Base-by-base conservation (phyloP, 805 yeast species). In the Clavispora fructus region DNA sequence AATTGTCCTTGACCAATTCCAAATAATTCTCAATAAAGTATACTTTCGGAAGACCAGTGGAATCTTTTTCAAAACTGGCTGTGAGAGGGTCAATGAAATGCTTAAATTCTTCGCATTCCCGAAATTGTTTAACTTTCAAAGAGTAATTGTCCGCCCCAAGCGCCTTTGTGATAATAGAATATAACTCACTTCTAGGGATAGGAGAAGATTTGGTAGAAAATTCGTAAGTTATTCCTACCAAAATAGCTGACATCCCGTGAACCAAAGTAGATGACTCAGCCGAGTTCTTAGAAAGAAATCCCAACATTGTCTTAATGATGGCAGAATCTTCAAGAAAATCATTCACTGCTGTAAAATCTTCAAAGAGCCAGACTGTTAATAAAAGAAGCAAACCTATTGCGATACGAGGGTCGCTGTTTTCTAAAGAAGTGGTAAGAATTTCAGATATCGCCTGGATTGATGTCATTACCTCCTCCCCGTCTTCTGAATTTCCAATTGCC, bases 31-130 rank as follows among this genome's bases (percentile, higher is more conserved):
- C 60, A 47, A 83, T 84, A 58, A 94, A 85, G 56, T 77, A 89
- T 1, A 92, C 85, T 47, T 81, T 79, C 0, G 98, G 99, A 37
- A 92, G 74, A 1, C 99, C 99, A 1, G 95, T 82, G 2, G 81
- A 83, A 60, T 89, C 96, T 51, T 78, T 75, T 4, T 73, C 75
- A 26, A 49, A 44, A 7, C 46, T 53, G 2, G 49, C 17, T 11
- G 46, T 50, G 10, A 50, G 37, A 23, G 50, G 49, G 11, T 45
- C 50, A n/a, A 76, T 80, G 51, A 78, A 85, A 45, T 78, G 75
- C 9, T 77, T 72, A 56, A 89, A 80, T 7, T 66, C 57, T 0
- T 77, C 61, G 47, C 74, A 71, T 40, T 85, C 86, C 50, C 82
- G 80, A 55, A 94, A 82, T 58, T 86, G 88, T 42, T 80, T 79